Evolutionary conservation across 2,329 filamentous ascomycete species (phyloP).

Genomic region (Lasiodiplodia gonubiensis): DNA sequence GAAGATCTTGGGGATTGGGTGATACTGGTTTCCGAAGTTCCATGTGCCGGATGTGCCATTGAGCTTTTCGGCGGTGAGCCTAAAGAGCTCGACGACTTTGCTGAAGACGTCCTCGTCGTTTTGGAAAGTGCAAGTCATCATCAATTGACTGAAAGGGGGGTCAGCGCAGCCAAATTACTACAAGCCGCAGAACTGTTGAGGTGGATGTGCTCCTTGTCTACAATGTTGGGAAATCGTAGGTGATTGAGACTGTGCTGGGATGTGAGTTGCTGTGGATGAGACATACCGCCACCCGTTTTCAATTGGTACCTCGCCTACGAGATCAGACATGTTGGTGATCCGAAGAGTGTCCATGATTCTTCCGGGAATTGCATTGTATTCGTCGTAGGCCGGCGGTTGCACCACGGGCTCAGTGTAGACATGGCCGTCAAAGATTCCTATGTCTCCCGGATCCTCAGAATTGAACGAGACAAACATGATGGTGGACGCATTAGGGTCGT

Average conservation of each 20-base stretch:
- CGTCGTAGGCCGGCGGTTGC: constrained; percentile 34
- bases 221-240: too few relatives aligned
- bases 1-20: constrained; percentile 30
- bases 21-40: constrained; percentile 31
- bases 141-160: constrained; percentile 30
- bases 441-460: constrained; percentile 23
- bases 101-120: constrained; percentile 45
- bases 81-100: constrained; percentile 48
- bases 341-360: constrained; percentile 35
- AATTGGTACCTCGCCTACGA: constrained; percentile 32
- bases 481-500: constrained; percentile 34
- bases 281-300: neutral
- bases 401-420: constrained; percentile 33
- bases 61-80: constrained; percentile 43
- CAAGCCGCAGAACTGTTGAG: too few relatives aligned
- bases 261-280: neutral
- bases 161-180: neutral
- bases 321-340: constrained; percentile 36
- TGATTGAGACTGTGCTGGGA: too few relatives aligned
- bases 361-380: constrained; percentile 36
- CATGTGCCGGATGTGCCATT: constrained; percentile 31
- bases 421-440: constrained; percentile 34
- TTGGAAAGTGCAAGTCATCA: constrained; percentile 37
- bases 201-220: too few relatives aligned
- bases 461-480: constrained; percentile 34